phyloP scores from a whole-genome alignment of 495 filamentous ascomycete genomes.

The Rhypophila decipiens region DNA sequence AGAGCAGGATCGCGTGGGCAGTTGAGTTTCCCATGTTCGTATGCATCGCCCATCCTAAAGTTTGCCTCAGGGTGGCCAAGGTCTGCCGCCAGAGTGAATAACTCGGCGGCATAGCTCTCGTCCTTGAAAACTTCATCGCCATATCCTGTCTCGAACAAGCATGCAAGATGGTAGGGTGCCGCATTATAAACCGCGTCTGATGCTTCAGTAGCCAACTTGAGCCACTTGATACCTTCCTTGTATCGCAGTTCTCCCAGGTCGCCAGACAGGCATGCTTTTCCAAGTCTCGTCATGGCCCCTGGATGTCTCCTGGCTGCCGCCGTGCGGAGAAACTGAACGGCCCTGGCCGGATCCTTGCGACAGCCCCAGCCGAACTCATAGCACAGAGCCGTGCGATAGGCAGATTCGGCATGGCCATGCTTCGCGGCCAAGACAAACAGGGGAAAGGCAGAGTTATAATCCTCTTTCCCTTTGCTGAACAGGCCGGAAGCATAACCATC shows the following conservation, averaged over 20 bases:
- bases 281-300: constrained; percentile 87
- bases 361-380: constrained; percentile 99
- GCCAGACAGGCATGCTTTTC: constrained; percentile 79
- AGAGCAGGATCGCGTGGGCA: constrained; percentile 89
- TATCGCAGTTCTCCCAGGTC: constrained; percentile 86
- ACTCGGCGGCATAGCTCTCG: constrained; percentile 80
- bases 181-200: constrained; percentile 88
- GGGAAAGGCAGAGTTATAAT: constrained; percentile 83
- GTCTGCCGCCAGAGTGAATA: constrained; percentile 91
- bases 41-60: constrained; percentile 88
- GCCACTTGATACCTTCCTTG: constrained; percentile 90
- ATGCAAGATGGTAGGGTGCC: constrained; percentile 84
- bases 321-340: constrained; percentile 85
- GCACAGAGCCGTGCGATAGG: constrained; percentile 86
- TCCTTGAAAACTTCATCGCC: constrained; percentile 92
- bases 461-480: constrained; percentile 86
- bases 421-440: constrained; percentile 92
- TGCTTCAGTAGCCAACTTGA: constrained; percentile 84
- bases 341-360: constrained; percentile 79
- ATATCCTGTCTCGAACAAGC: constrained; percentile 81
- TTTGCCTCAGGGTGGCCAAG: constrained; percentile 81
- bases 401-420: constrained; percentile 94
- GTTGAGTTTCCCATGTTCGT: constrained; percentile 82
- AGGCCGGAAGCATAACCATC: constrained; percentile 92
- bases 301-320: constrained; percentile 91